Evolutionary conservation across 1,284 basidiomycete genomes (phyloP).

Genomic region (Ganoderma resinaceum): DNA sequence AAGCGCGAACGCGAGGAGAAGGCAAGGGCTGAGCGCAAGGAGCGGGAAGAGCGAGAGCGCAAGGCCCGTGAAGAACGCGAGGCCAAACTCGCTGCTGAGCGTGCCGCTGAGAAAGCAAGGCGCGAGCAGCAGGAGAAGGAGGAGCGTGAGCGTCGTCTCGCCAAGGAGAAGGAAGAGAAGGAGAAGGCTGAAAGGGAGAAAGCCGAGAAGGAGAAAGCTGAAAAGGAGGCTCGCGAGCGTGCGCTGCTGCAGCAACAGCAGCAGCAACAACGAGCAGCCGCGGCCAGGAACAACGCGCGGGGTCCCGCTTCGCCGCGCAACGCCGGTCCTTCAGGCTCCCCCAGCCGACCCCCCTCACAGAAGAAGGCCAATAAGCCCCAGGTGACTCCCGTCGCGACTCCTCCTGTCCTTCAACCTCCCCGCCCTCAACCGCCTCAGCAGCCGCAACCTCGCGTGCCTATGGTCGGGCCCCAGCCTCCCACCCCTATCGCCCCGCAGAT

Average conservation of each 20-base stretch:
- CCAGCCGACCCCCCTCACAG: slow-evolving; percentile 49
- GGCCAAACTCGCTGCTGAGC: slow-evolving; percentile 58
- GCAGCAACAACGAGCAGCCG: slow-evolving; percentile 40
- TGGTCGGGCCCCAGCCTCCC: slow-evolving; percentile 42
- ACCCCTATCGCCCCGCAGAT: slow-evolving; percentile 48
- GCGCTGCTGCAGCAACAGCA: slow-evolving; percentile 47
- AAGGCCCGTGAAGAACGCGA: slow-evolving; percentile 64
- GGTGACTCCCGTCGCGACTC: slow-evolving; percentile 35
- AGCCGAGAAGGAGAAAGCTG: slow-evolving; percentile 57
- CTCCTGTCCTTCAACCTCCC: slow-evolving; percentile 39
- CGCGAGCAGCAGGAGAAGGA: slow-evolving; percentile 67
- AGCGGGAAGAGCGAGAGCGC: slow-evolving; percentile 69
- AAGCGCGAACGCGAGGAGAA: slow-evolving; percentile 73
- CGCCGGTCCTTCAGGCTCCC: slow-evolving; percentile 54
- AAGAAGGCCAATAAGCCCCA: slow-evolving; percentile 60
- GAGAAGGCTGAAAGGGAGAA: slow-evolving; percentile 69
- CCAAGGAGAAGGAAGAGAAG: slow-evolving; percentile 61
- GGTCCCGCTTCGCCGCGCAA: slow-evolving; percentile 58
- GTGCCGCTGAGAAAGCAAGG: slow-evolving; percentile 51
- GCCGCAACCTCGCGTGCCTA: slow-evolving; percentile 41
- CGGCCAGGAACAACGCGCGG: slow-evolving; percentile 45
- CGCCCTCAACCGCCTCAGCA: slow-evolving; percentile 43
- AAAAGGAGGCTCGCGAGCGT: slow-evolving; percentile 48
- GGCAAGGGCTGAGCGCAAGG: slow-evolving; percentile 65
- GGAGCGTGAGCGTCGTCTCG: slow-evolving; percentile 60